phyloP scores from a whole-genome alignment of 2,329 filamentous ascomycete genomes.

The Clonostachys byssicola region DNA sequence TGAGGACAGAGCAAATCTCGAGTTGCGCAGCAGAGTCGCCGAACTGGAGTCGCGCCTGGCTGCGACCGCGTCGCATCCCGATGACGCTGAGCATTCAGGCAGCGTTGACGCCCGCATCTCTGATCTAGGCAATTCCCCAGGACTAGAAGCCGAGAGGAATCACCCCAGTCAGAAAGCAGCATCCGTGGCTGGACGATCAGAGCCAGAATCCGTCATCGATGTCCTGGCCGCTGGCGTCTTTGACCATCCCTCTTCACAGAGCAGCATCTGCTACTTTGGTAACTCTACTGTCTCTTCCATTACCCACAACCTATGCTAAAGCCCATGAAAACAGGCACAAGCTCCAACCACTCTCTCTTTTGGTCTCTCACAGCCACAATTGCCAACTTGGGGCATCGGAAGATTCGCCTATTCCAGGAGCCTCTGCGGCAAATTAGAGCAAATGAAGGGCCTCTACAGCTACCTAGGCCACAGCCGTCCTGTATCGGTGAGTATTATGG shows the following conservation, averaged over 20 bases:
- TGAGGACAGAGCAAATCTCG: slow-evolving; percentile 5
- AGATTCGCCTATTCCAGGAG: slow-evolving; percentile 5
- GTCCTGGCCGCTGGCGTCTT: slow-evolving; percentile 18
- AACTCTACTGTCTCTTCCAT: neutral
- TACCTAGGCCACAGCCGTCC: neutral
- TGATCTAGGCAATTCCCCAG: no score
- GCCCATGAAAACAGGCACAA: slow-evolving; percentile 11
- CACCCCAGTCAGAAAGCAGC: no score
- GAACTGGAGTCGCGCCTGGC: slow-evolving; percentile 13
- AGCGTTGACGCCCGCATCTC: neutral
- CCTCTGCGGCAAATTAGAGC: slow-evolving; percentile 1
- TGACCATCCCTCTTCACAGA: slow-evolving; percentile 13
- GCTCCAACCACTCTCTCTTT: slow-evolving; percentile 21
- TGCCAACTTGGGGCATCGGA: slow-evolving; percentile 12
- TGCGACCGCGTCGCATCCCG: neutral
- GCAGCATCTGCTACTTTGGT: slow-evolving; percentile 18
- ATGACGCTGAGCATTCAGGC: neutral
- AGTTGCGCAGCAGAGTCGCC: slow-evolving; percentile 8
- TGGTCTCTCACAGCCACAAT: slow-evolving; percentile 15
- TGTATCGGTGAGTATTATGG: neutral
- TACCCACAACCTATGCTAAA: neutral
- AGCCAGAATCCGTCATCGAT: slow-evolving; percentile 13
- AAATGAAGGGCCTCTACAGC: neutral
- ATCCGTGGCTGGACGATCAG: neutral
- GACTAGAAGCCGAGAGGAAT: no score